Base-by-base conservation (phyloP, 192 early-diverging fungal genomes). In the Entomortierella parvispora region DNA sequence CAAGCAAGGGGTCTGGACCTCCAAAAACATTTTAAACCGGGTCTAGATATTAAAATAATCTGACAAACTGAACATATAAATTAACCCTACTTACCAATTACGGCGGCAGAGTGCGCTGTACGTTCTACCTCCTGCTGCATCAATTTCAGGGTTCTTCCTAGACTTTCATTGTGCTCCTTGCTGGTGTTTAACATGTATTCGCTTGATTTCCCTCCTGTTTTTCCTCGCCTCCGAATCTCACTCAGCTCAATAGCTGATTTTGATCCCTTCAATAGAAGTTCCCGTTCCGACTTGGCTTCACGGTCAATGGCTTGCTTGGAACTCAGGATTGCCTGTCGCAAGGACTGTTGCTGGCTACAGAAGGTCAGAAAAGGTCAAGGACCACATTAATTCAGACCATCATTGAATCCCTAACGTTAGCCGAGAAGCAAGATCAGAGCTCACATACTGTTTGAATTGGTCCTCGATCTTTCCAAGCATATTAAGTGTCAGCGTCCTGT, bases 101-200 rank as follows among this genome's bases (percentile, higher is more conserved):
- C 48, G 54, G 79, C 85, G 18, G 84, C 81, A 10, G 85, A 85
- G 47, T 85, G 80, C 8, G 82, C 57, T 45, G 87, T 90, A 43
- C 85, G 84, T 79, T 88, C 89, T 7, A 92, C 65, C 58, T 92
- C 91, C 69, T 87, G 81, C 20, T 84, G 81, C 87, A 92, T 89
- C 45, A 92, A 75, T 46, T 82, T 78, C 5, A 83, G 81, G 0
- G 89, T 90, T 33, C 87, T 84, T 46, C 65, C 69, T 3, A 92
- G 71, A 43, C 86, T 74, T 20, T 84, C 82, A 23, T 90, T 92
- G 10, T 88, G 84, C 44, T 91, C 86, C 23, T 74, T 81, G 44
- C 84, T 80, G 11, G 87, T 83, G 31, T 79, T 68, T 33, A 89
- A 53, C 42, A 88, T 14, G 3, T 81, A 58, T 29, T 87, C 82